Evolutionary conservation across 2,329 filamentous ascomycete genomes (phyloP).

Genomic region (Colletotrichum sp.): DNA sequence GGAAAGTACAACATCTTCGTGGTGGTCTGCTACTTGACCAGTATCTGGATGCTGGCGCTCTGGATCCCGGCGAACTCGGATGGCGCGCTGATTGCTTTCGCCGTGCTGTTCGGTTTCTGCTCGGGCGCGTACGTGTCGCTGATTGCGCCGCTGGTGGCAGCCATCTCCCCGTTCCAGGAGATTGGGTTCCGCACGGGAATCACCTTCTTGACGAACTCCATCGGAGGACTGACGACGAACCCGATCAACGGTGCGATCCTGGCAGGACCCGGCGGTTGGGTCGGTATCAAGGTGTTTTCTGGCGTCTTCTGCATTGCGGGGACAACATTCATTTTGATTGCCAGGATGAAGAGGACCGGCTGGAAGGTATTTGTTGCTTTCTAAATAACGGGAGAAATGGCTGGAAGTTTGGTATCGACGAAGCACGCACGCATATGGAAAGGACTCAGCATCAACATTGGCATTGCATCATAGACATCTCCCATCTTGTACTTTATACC

Average conservation of each 20-base stretch:
- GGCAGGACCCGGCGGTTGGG: slow-evolving; percentile 30
- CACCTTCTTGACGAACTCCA: slow-evolving; percentile 56
- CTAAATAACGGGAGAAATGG: slow-evolving; percentile 4
- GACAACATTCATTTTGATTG: slow-evolving; percentile 27
- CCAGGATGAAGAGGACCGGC: slow-evolving; percentile 30
- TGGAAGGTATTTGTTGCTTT: slow-evolving; percentile 28
- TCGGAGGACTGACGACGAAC: slow-evolving; percentile 61
- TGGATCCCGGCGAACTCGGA: slow-evolving; percentile 41
- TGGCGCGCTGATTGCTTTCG: slow-evolving; percentile 39
- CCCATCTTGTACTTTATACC: background rate
- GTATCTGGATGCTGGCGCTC: slow-evolving; percentile 43
- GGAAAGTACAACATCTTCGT: slow-evolving; percentile 49
- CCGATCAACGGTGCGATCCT: slow-evolving; percentile 59
- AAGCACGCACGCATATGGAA: background rate
- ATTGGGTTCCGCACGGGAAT: slow-evolving; percentile 55
- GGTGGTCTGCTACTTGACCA: slow-evolving; percentile 48
- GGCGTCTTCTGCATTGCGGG: slow-evolving; percentile 35
- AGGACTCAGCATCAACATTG: background rate
- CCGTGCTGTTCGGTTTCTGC: slow-evolving; percentile 46
- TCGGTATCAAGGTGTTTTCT: slow-evolving; percentile 41
- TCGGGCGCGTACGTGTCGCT: slow-evolving; percentile 47
- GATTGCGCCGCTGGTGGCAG: slow-evolving; percentile 42
- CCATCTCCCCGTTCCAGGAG: slow-evolving; percentile 60
- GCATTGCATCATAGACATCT: background rate
- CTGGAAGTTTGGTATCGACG: background rate